Evolutionary conservation across 2,329 filamentous ascomycete species (phyloP).

Genomic region (Ascochyta clinopodiicola): DNA sequence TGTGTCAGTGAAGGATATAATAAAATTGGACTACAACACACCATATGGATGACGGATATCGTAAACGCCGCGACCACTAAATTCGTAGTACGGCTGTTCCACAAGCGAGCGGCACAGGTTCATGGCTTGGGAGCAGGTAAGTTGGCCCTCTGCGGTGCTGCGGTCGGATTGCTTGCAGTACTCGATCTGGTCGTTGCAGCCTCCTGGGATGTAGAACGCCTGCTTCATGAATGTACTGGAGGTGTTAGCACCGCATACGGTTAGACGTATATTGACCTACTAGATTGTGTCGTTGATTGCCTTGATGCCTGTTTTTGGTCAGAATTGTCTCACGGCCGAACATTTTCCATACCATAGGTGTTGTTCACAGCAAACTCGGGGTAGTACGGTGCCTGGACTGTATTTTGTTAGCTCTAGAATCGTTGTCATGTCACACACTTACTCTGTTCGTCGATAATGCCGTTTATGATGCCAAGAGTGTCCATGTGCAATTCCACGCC

Average conservation of each 20-base stretch:
- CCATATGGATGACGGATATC: slow-evolving; percentile 58
- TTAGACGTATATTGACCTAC: slow-evolving; percentile 1
- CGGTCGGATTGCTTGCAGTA: slow-evolving; percentile 51
- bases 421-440: background rate
- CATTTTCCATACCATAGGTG: slow-evolving; percentile 52
- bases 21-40: background rate
- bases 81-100: slow-evolving; percentile 52
- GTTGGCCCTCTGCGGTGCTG: slow-evolving; percentile 34
- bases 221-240: slow-evolving; percentile 47
- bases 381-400: slow-evolving; percentile 55
- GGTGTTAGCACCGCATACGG: background rate
- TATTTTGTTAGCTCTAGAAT: background rate
- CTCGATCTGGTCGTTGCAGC: slow-evolving; percentile 59
- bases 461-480: slow-evolving; percentile 62
- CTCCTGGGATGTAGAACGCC: slow-evolving; percentile 55
- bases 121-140: slow-evolving; percentile 47
- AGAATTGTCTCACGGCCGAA: background rate
- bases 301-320: slow-evolving; percentile 44
- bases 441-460: slow-evolving; percentile 58
- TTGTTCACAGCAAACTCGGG: slow-evolving; percentile 57
- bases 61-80: slow-evolving; percentile 58
- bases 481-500: slow-evolving; percentile 62
- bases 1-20: background rate
- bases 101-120: slow-evolving; percentile 53
- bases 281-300: slow-evolving; percentile 57